Evolutionary conservation across 352 stramenopile species (phyloP), one percentile per base, ranked within the genome.

Genomic region (Pythium dissotocum): DNA sequence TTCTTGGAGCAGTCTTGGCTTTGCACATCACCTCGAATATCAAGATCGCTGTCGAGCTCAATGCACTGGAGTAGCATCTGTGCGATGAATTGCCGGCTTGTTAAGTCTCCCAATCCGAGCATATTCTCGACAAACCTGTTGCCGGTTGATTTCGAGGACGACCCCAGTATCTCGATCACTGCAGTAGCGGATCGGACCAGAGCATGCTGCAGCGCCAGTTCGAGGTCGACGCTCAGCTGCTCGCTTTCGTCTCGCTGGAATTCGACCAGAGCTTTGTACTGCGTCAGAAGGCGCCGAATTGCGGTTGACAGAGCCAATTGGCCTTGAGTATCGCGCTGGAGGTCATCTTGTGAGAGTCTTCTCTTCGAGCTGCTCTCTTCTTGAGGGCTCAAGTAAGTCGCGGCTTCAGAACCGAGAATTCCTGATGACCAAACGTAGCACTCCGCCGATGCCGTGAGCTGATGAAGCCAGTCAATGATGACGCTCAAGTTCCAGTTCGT

Each of bases 391-490:
- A 75, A 28, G 10, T 55, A 53, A 21, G 56, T 55, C 10, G 73
- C 61, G 3, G 79, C 69, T 7, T 76, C 71, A 6, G 30, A 26
- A 21, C 73, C 82, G 14, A 93, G 65, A 2, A 90, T 59, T 21
- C 77, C 67, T 14, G 71, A 67, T 58, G 70, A 87, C 85, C 85
- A 93, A 24, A 69, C 60, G 40, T 78, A 91, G 46, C 71, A 82
- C 24, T 91, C 83, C 12, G 82, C 54, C 16, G 82, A 91, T 5
- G 83, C 85, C 51, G 71, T 73, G 36, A 93, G 63, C 32, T 90
- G 82, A 42, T 90, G 73, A 54, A 90, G 70, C 85, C 85, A 93
- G n/a, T 79, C 70, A 44, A 85, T 44, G 2, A 60, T 58, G 24
- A 67, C 21, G 28, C 51, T 26, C 2, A 74, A n/a, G 30, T 60